Evolutionary conservation across 1,139 yeast genomes (phyloP).

Genomic region (Scheffersomyces illinoinensis): DNA sequence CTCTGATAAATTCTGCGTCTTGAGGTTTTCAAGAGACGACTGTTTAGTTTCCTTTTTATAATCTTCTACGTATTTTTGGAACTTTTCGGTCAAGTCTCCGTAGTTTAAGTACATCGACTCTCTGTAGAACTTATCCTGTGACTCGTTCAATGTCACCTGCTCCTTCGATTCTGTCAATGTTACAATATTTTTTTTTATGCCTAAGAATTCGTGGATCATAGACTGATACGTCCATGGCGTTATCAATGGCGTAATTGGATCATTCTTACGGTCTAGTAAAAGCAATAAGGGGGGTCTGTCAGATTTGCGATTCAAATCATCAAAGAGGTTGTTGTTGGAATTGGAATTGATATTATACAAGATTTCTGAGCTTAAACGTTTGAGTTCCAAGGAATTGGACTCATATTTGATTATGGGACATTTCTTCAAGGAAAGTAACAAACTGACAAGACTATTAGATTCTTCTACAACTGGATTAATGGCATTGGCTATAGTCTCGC

Average conservation of each 20-base stretch:
- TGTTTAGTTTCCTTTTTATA: conserved; percentile 82
- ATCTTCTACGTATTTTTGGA: conserved; percentile 80
- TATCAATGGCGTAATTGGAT: conserved; percentile 88
- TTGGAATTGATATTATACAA: conserved; percentile 58
- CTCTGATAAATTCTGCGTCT: conserved; percentile 73
- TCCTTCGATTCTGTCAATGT: conserved; percentile 56
- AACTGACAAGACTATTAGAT: conserved; percentile 57
- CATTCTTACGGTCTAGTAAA: conserved; percentile 81
- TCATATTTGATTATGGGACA: conserved; percentile 83
- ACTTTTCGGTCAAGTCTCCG: conserved; percentile 90
- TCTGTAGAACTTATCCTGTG: conserved; percentile 71
- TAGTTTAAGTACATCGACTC: conserved; percentile 87
- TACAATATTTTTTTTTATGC: conserved; percentile 79
- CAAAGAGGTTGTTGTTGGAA: conserved; percentile 63
- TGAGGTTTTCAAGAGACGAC: conserved; percentile 55
- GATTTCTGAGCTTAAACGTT: conserved; percentile 72
- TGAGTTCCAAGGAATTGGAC: conserved; percentile 58
- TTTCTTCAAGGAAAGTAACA: conserved; percentile 70
- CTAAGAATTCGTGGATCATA: conserved; percentile 91
- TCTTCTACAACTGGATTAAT: conserved; percentile 38
- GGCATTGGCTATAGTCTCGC: conserved; percentile 2
- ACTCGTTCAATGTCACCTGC: conserved; percentile 55
- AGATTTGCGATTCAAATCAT: conserved; percentile 50
- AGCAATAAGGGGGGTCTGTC: conserved; percentile 77
- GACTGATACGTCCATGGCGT: conserved; percentile 98